These are phyloP conservation scores for Fusarium annulatum DNA, from an alignment of 2,329 filamentous ascomycete genomes.

Conservation along the genomic window DNA sequence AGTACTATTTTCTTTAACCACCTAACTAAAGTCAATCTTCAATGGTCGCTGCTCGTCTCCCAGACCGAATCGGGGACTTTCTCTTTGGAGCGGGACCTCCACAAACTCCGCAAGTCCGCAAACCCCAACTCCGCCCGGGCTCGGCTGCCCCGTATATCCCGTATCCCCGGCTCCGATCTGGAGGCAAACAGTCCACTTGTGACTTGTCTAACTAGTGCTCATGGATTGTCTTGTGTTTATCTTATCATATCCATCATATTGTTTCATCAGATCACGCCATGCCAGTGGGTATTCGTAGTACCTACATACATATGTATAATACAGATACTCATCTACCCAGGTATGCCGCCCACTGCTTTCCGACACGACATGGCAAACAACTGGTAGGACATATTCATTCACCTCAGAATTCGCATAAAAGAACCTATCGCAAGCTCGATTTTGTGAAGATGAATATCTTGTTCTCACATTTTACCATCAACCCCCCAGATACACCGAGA, in stretches of 20 bases:
- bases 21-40: not conserved
- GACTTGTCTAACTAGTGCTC: not conserved
- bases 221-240: conserved; percentile 1
- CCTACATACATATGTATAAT: not conserved
- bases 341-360: not conserved
- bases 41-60: conserved; percentile 19
- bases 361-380: not conserved
- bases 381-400: not conserved
- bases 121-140: conserved; percentile 34
- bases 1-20: not conserved
- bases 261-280: not conserved
- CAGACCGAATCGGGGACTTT: conserved; percentile 31
- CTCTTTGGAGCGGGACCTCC: not conserved
- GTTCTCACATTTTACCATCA: conserved; percentile 12
- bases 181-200: not conserved
- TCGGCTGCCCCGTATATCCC: not conserved
- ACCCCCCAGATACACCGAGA: not conserved
- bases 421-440: not conserved
- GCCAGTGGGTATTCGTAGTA: not conserved
- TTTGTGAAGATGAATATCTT: conserved; percentile 5
- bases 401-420: not conserved
- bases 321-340: not conserved
- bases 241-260: conserved; percentile 16
- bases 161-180: conserved; percentile 40
- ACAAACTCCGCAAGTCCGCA: conserved; percentile 49